phyloP scores from a whole-genome alignment of 306 rosid genomes.

The Begonia fuchsioides region DNA sequence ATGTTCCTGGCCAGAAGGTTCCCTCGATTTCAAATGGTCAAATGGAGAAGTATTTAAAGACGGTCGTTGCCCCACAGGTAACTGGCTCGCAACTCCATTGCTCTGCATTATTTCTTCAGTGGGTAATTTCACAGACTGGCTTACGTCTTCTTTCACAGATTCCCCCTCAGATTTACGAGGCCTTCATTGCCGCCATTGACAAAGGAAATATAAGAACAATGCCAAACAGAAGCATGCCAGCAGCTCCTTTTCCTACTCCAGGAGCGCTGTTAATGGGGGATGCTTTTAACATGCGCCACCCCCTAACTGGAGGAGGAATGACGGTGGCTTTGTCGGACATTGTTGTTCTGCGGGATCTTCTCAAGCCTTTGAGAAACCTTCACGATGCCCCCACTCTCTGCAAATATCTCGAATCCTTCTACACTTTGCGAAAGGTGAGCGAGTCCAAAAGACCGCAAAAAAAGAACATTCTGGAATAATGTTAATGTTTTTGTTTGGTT shows the following conservation, averaged over 20 bases:
- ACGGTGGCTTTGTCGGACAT: slow-evolving; percentile 87
- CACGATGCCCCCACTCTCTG: slow-evolving; percentile 63
- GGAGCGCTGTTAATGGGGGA: slow-evolving; percentile 96
- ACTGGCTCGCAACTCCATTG: not conserved
- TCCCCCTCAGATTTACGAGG: slow-evolving; percentile 54
- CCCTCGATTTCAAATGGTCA: slow-evolving; percentile 91
- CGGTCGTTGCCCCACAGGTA: slow-evolving; percentile 85
- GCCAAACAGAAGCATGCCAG: slow-evolving; percentile 99
- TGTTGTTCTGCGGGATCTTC: slow-evolving; percentile 76
- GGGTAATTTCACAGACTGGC: not conserved
- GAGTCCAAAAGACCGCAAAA: not conserved
- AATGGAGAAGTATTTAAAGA: slow-evolving; percentile 75
- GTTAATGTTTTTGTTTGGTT: slow-evolving; percentile 3
- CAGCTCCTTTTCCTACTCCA: slow-evolving; percentile 81
- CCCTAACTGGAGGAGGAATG: slow-evolving; percentile 96
- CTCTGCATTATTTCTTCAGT: not conserved
- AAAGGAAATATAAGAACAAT: slow-evolving; percentile 74
- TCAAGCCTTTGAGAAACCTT: slow-evolving; percentile 54
- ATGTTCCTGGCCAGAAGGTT: slow-evolving; percentile 86
- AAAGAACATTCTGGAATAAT: not conserved
- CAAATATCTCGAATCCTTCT: slow-evolving; percentile 81
- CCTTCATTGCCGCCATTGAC: slow-evolving; percentile 74
- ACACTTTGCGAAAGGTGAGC: slow-evolving; percentile 82
- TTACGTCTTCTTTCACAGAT: slow-evolving; percentile 28
- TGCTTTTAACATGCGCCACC: slow-evolving; percentile 98